Conservation (phyloP, 1,284 basidiomycete genomes). For the Pholiota adiposa region DNA sequence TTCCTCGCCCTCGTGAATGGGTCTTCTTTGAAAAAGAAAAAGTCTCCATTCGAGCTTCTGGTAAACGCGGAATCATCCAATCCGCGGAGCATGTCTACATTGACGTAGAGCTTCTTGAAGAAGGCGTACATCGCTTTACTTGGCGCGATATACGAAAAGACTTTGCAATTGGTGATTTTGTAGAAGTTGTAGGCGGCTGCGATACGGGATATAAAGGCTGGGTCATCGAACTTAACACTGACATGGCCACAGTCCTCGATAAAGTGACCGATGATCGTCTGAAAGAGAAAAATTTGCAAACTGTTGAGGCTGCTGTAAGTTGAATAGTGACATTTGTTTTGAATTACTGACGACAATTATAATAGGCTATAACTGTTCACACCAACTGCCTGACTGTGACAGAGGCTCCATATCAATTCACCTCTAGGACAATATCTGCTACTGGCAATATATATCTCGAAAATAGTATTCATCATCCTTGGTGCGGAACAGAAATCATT, state of each 20-base stretch:
- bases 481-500: too few species aligned
- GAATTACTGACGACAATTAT: too few species aligned
- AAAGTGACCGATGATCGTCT: background rate
- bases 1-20: slow-evolving; percentile 16
- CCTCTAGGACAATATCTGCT: too few species aligned
- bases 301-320: too few species aligned
- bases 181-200: background rate
- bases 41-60: background rate
- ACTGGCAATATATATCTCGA: too few species aligned
- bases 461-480: too few species aligned
- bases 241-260: background rate
- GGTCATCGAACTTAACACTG: background rate
- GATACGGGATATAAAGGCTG: background rate
- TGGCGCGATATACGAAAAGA: background rate
- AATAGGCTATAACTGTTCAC: too few species aligned
- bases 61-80: background rate
- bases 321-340: too few species aligned
- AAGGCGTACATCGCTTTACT: background rate
- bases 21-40: background rate
- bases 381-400: too few species aligned
- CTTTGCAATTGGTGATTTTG: background rate
- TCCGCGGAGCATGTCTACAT: background rate
- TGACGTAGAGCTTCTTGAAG: background rate
- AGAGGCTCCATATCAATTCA: too few species aligned
- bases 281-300: too few species aligned